Evolutionary conservation across 495 filamentous ascomycete species (phyloP).

Genomic region (Penicillium paxilli): DNA sequence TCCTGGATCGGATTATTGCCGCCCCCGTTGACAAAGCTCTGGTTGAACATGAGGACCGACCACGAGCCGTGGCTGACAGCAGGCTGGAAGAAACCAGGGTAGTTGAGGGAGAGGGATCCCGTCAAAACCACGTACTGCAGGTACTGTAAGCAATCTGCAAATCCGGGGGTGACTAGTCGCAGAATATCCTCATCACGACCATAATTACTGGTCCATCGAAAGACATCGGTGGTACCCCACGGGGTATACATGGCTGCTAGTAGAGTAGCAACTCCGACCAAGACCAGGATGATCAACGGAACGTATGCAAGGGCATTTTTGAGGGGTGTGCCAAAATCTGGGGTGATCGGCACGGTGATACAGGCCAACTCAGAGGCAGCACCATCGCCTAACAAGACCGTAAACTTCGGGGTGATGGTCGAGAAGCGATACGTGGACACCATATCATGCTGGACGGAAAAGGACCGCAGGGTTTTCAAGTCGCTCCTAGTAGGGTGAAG

Average conservation of each 20-base stretch:
- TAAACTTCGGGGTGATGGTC: constrained; percentile 69
- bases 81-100: constrained; percentile 94
- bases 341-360: constrained; percentile 77
- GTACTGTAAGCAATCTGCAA: constrained; percentile 96
- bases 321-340: constrained; percentile 66
- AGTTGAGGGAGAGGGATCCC: constrained; percentile 79
- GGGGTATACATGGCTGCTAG: constrained; percentile 86
- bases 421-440: constrained; percentile 80
- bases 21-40: constrained; percentile 75
- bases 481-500: constrained; percentile 37
- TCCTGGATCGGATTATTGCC: constrained; percentile 69
- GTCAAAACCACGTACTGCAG: constrained; percentile 91
- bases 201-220: constrained; percentile 94
- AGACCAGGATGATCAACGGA: constrained; percentile 72
- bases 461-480: constrained; percentile 60
- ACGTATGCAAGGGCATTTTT: constrained; percentile 72
- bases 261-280: constrained; percentile 79
- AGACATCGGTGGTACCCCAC: constrained; percentile 87
- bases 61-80: constrained; percentile 83
- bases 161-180: constrained; percentile 90
- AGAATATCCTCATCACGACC: constrained; percentile 91
- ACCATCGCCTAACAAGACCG: constrained; percentile 71
- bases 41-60: constrained; percentile 90
- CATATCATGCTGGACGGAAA: constrained; percentile 76
- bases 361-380: constrained; percentile 68